phyloP scores from a whole-genome alignment of 306 rosid species.

The Senna siamea region DNA sequence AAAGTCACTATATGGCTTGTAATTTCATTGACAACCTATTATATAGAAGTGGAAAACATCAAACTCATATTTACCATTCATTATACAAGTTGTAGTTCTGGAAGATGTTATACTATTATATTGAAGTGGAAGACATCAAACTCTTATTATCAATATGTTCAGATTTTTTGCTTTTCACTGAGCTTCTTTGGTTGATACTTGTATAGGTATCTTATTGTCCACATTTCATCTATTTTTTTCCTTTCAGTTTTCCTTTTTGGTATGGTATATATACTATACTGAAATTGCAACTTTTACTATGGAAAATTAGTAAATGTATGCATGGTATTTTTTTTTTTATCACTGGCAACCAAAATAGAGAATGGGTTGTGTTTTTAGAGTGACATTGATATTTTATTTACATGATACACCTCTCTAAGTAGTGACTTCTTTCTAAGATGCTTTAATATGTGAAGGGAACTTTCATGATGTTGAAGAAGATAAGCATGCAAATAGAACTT shows the following conservation, averaged over 20 bases:
- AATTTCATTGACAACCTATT: too few species aligned
- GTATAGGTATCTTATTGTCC: not conserved
- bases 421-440: not conserved
- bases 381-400: not conserved
- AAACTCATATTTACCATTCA: too few species aligned
- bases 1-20: too few species aligned
- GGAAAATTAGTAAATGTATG: too few species aligned
- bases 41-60: too few species aligned
- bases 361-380: not conserved
- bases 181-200: too few species aligned
- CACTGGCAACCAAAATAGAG: not conserved
- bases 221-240: not conserved
- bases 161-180: too few species aligned
- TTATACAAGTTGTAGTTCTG: too few species aligned
- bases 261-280: not conserved
- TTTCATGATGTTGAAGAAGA: slow-evolving; percentile 69
- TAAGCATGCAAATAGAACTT: slow-evolving; percentile 38
- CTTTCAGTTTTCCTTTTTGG: not conserved
- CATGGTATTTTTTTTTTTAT: not conserved
- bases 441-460: not conserved
- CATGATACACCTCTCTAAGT: not conserved
- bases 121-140: too few species aligned
- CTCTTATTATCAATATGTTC: too few species aligned
- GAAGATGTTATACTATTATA: too few species aligned
- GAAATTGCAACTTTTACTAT: not conserved